Percentiles rank a stretch among this genome's conserved stretches.
These are phyloP conservation scores for Schizothecium vesticola DNA, from an alignment of 495 filamentous ascomycete species.

Conservation along the genomic window DNA sequence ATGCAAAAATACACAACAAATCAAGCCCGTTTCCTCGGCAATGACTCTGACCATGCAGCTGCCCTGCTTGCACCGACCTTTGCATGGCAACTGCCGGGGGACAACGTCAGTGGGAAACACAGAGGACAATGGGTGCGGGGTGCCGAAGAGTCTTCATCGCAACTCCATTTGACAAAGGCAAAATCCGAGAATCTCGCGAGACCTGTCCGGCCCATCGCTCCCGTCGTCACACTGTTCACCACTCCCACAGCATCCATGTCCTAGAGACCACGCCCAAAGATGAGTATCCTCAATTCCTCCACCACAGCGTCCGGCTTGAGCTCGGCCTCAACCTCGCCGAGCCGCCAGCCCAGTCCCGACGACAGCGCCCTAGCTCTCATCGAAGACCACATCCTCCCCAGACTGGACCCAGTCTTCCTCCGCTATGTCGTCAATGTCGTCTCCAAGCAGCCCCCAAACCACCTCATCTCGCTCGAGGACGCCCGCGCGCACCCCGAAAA, in stretches of 20 bases:
- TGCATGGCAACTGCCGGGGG: not conserved
- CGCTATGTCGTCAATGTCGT: slow-evolving; percentile 15
- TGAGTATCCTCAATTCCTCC: not conserved
- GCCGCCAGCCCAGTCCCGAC: not conserved
- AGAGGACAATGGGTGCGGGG: not conserved
- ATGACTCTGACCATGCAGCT: not conserved
- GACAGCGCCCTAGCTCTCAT: slow-evolving; percentile 5
- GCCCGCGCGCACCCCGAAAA: slow-evolving; percentile 34
- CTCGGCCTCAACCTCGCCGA: not conserved
- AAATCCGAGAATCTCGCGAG: too few relatives aligned
- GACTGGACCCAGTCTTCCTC: slow-evolving; percentile 25
- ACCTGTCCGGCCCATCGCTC: too few relatives aligned
- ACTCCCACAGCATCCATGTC: too few relatives aligned
- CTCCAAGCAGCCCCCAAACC: slow-evolving; percentile 15
- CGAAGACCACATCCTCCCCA: slow-evolving; percentile 24
- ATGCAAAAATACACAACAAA: not conserved
- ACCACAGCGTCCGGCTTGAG: not conserved
- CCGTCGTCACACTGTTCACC: too few relatives aligned
- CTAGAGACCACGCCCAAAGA: not conserved
- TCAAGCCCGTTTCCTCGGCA: not conserved
- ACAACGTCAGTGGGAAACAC: not conserved
- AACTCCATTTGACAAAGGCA: not conserved
- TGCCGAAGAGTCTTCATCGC: not conserved
- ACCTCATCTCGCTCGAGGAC: slow-evolving; percentile 42
- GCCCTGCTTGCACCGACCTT: not conserved